A percentile compares a stretch with the other conserved stretches of the same genome.
Conservation (phyloP, 306 rosid genomes). For the Quercus bicolor region DNA sequence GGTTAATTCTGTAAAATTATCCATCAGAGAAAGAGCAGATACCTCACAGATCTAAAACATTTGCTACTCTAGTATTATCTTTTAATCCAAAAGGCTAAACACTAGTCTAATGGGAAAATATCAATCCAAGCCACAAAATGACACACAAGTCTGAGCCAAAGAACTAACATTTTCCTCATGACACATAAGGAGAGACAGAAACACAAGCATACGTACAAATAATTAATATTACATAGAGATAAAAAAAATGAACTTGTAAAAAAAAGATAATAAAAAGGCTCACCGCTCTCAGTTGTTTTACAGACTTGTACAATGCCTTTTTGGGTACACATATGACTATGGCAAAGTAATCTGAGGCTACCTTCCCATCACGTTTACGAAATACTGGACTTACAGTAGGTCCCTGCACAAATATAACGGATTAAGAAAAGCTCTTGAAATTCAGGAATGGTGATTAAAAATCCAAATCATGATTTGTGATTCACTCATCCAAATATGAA, state of each 20-base stretch:
- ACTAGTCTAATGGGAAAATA: too few species aligned
- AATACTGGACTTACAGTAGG: slow-evolving; percentile 90
- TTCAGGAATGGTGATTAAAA: neutral
- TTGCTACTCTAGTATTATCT: too few species aligned
- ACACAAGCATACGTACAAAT: neutral
- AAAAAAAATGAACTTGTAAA: too few species aligned
- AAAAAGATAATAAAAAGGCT: slow-evolving; percentile 22
- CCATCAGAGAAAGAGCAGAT: too few species aligned
- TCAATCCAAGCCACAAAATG: too few species aligned
- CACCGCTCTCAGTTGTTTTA: slow-evolving; percentile 82
- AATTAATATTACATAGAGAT: neutral
- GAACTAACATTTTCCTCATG: neutral
- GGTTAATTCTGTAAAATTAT: too few species aligned
- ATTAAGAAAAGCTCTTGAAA: neutral
- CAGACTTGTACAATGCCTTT: slow-evolving; percentile 69
- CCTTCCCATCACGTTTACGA: slow-evolving; percentile 62
- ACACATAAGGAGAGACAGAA: neutral
- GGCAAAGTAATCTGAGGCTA: slow-evolving; percentile 66
- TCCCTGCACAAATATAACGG: slow-evolving; percentile 54
- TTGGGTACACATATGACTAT: slow-evolving; percentile 83
- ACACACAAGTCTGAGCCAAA: neutral
- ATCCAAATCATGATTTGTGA: too few species aligned
- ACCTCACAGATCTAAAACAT: too few species aligned
- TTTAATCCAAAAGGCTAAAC: too few species aligned
- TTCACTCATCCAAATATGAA: too few species aligned